phyloP scores from a whole-genome alignment of 169 alveolate genomes.

The Eimeria maxima region DNA sequence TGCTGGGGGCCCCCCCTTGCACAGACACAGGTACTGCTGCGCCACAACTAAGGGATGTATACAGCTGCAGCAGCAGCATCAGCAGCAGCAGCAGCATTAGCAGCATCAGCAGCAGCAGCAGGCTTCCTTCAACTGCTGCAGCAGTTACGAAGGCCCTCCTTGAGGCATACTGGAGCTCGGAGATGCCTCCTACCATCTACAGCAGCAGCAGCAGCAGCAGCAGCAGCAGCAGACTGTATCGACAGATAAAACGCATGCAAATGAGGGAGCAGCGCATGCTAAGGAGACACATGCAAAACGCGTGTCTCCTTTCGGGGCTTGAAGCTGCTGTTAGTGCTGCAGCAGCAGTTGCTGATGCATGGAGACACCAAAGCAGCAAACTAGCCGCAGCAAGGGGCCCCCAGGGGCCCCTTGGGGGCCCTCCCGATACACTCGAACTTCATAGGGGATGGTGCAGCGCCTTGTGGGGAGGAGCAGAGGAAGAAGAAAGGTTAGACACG shows the following conservation, averaged over 20 bases:
- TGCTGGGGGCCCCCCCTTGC: too few species aligned
- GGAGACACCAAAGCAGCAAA: not conserved
- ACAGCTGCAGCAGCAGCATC: too few species aligned
- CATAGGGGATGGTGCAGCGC: conserved; percentile 3
- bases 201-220: conserved; percentile 18
- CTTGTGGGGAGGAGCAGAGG: conserved; percentile 47
- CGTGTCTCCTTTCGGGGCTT: not conserved
- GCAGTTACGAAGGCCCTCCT: not conserved
- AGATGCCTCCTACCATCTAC: not conserved
- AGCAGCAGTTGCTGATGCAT: conserved; percentile 28
- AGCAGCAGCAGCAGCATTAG: not conserved
- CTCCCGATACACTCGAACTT: not conserved
- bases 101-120: too few species aligned
- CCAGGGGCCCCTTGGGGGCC: too few species aligned
- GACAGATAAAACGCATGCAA: conserved; percentile 1
- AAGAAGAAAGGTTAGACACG: not conserved
- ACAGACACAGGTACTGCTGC: too few species aligned
- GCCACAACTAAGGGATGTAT: not conserved
- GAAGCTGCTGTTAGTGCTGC: not conserved
- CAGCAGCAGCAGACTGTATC: not conserved
- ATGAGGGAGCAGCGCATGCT: conserved; percentile 17
- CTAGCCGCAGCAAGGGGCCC: too few species aligned
- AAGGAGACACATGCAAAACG: not conserved
- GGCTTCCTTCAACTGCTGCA: not conserved
- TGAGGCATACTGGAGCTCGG: not conserved